A percentile compares a stretch with the other conserved stretches of the same genome.
Evolutionary conservation across 805 yeast genomes (phyloP).

Genomic region (Torulaspora franciscae): DNA sequence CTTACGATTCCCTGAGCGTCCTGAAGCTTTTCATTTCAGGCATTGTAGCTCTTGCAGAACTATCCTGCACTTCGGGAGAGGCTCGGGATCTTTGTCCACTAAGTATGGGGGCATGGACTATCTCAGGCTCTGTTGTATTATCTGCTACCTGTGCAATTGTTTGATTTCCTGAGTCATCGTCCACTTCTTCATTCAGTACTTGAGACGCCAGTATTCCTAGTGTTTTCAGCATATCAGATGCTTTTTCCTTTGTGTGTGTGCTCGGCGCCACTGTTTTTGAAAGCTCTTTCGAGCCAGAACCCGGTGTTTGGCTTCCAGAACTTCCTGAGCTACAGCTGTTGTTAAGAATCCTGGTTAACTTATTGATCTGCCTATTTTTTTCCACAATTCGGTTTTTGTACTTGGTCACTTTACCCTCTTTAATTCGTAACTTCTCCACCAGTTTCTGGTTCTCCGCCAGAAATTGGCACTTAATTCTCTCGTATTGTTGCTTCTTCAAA

Average conservation of each 20-base stretch:
- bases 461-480: slow-evolving; percentile 33
- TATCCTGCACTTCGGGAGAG: not conserved
- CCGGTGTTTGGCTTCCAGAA: slow-evolving; percentile 4
- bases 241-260: slow-evolving; percentile 9
- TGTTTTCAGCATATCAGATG: slow-evolving; percentile 41
- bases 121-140: slow-evolving; percentile 14
- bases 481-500: slow-evolving; percentile 38
- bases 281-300: slow-evolving; percentile 5
- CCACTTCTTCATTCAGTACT: slow-evolving; percentile 40
- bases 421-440: slow-evolving; percentile 37
- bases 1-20: slow-evolving; percentile 26
- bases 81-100: not conserved
- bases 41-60: slow-evolving; percentile 3
- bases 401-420: slow-evolving; percentile 43
- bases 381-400: slow-evolving; percentile 41
- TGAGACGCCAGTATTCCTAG: slow-evolving; percentile 53
- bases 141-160: slow-evolving; percentile 11
- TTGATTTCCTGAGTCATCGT: slow-evolving; percentile 17
- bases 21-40: slow-evolving; percentile 32
- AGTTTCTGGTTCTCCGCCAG: slow-evolving; percentile 36
- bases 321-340: slow-evolving; percentile 13
- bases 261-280: slow-evolving; percentile 6
- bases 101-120: slow-evolving; percentile 11
- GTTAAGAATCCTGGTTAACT: slow-evolving; percentile 36
- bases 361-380: slow-evolving; percentile 43